Evolutionary conservation across 1,284 basidiomycete species (phyloP).

Genomic region (Malassezia furfur): DNA sequence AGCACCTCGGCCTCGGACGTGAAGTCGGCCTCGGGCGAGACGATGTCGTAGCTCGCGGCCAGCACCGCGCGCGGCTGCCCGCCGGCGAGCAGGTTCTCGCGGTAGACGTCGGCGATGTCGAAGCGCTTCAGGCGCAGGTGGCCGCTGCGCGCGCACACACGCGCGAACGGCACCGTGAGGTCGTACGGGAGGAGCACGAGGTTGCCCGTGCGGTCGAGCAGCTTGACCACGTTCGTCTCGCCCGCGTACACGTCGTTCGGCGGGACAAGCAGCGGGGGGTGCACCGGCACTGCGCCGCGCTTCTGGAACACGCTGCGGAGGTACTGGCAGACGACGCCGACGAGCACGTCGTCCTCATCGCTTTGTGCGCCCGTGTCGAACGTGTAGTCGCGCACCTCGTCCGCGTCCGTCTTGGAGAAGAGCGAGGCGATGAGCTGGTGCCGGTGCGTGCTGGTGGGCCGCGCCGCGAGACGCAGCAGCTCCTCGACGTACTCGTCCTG

Average conservation of each 20-base stretch:
- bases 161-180: conserved; percentile 66
- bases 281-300: conserved; percentile 78
- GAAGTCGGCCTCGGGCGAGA: conserved; percentile 42
- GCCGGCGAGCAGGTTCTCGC: conserved; percentile 46
- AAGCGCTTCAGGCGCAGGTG: conserved; percentile 78
- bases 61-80: conserved; percentile 46
- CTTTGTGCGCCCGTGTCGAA: conserved; percentile 69
- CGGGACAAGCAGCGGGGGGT: conserved; percentile 73
- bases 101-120: conserved; percentile 56
- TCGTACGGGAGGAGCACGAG: conserved; percentile 47
- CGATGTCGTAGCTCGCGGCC: conserved; percentile 47
- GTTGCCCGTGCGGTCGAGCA: conserved; percentile 60
- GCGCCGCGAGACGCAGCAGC: conserved; percentile 67
- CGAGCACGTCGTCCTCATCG: conserved; percentile 61
- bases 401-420: conserved; percentile 51
- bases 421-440: conserved; percentile 34
- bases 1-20: conserved; percentile 46
- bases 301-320: conserved; percentile 68
- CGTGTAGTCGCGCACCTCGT: conserved; percentile 62
- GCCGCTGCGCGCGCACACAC: conserved; percentile 66
- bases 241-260: conserved; percentile 62
- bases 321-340: conserved; percentile 67
- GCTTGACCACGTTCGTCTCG: conserved; percentile 66
- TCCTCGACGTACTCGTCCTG: conserved; percentile 78
- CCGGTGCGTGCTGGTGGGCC: conserved; percentile 39